Evolutionary conservation across 106 monocot species (phyloP), one percentile per base, ranked within the genome.

Genomic region (Xerophyta viscosa): DNA sequence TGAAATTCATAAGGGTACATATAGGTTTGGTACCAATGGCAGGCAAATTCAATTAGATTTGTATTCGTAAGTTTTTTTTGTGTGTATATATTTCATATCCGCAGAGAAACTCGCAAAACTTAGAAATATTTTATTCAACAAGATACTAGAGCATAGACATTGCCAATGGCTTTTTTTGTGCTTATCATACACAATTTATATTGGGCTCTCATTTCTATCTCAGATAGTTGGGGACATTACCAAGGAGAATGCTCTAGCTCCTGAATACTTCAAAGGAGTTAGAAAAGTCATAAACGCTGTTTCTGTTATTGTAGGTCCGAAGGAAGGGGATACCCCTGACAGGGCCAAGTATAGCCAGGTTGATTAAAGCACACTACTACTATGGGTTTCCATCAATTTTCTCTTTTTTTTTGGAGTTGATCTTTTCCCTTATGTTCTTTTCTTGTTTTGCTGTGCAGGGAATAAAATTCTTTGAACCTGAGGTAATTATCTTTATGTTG

Each of bases 301-400:
- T 21, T 98, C 96, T 45, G 96, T 86, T 53, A 98, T 98, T 63
- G 82, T 98, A 8, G 96, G 96, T 33, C 96, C 85, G 20, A 89
- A 89, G 79, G 96, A 98, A 82, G 96, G 96, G 15, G 96, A 89
- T 71, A 98, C 96, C 62, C 96, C 96, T 73, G 96, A 85, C 58
- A 84, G 96, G 71, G 69, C 66, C 28, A 98, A 98, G 76, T 98
- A 98, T 45, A 86, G 68, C 20, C 89, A 89, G 69, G 89, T 98
- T 82, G 42, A 75, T 58, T 52, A 19, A 15, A 15, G 10, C 33
- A 33, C 5, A 33, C 7, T 33, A n/a, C n/a, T n/a, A n/a, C n/a
- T n/a, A 33, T 33, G 5, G 33, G 33, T 33, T 33, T n/a, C n/a
- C n/a, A n/a, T n/a, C n/a, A 5, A 33, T 33, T 33, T 10, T 33